phyloP scores from a whole-genome alignment of 2,329 filamentous ascomycete species.

The Aspergillus novoparasiticus region DNA sequence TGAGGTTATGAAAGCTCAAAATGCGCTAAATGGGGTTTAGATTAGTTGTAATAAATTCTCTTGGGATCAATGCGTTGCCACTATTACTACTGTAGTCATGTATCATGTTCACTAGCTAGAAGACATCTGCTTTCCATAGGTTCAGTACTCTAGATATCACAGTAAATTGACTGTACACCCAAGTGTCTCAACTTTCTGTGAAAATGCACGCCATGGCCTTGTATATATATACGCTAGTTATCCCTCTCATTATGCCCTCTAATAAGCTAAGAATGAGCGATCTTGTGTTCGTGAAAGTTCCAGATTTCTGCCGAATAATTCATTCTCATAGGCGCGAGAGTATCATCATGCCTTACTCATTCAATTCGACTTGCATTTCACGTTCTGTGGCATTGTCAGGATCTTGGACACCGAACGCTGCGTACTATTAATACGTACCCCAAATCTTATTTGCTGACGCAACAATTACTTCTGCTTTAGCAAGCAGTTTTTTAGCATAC shows the following conservation, averaged over 20 bases:
- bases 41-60: background rate
- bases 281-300: background rate
- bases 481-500: constrained; percentile 64
- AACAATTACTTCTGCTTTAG: constrained; percentile 69
- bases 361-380: constrained; percentile 40
- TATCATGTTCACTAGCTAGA: background rate
- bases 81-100: background rate
- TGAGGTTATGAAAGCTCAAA: constrained; percentile 45
- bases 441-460: constrained; percentile 70
- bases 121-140: background rate
- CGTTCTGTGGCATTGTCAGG: constrained; percentile 29
- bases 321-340: background rate
- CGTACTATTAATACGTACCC: constrained; percentile 43
- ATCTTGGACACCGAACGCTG: background rate
- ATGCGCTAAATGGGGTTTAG: constrained; percentile 41
- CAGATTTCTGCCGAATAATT: background rate
- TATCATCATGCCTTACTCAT: constrained; percentile 27
- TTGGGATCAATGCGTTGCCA: background rate
- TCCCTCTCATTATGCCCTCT: background rate
- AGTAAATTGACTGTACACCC: background rate
- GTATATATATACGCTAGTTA: background rate
- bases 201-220: background rate
- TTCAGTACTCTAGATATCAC: background rate
- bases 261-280: background rate
- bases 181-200: background rate